A percentile compares a stretch with the other conserved stretches of the same genome.
These are phyloP conservation scores for Herpetospermum pedunculosum DNA, from an alignment of 306 rosid species.

Conservation along the genomic window DNA sequence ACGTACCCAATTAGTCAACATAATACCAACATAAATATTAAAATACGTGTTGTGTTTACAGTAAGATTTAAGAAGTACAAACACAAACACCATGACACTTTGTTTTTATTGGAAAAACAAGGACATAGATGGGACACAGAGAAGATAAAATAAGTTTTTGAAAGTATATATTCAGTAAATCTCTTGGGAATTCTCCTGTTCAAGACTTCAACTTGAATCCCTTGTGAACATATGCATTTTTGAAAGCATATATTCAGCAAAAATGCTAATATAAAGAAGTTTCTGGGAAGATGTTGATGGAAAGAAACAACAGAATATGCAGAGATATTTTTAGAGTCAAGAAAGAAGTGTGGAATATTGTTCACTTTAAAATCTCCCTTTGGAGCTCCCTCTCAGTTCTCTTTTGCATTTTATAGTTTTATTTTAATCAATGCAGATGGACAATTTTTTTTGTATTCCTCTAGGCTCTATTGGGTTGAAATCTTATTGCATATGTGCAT, in stretches of 20 bases:
- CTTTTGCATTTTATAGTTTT: background rate
- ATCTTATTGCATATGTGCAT: too few relatives aligned
- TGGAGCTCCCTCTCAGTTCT: background rate
- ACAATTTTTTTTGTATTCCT: too few relatives aligned
- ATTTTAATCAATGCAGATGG: background rate
- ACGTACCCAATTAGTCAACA: background rate
- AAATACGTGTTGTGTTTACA: background rate
- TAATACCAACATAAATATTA: background rate
- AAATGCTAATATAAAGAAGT: too few relatives aligned
- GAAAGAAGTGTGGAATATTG: background rate
- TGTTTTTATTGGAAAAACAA: background rate
- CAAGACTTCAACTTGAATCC: too few relatives aligned
- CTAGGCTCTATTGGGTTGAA: too few relatives aligned
- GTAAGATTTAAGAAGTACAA: background rate
- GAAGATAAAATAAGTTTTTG: too few relatives aligned
- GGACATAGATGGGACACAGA: background rate
- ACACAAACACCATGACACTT: background rate
- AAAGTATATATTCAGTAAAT: background rate
- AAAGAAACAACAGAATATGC: background rate
- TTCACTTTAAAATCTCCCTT: background rate
- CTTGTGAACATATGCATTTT: too few relatives aligned
- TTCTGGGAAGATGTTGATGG: background rate
- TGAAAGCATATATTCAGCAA: too few relatives aligned
- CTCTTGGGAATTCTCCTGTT: too few relatives aligned
- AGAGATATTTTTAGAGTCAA: background rate